These are phyloP conservation scores for Orbilia brochopaga DNA, from an alignment of 2,329 filamentous ascomycete genomes.

Conservation along the genomic window DNA sequence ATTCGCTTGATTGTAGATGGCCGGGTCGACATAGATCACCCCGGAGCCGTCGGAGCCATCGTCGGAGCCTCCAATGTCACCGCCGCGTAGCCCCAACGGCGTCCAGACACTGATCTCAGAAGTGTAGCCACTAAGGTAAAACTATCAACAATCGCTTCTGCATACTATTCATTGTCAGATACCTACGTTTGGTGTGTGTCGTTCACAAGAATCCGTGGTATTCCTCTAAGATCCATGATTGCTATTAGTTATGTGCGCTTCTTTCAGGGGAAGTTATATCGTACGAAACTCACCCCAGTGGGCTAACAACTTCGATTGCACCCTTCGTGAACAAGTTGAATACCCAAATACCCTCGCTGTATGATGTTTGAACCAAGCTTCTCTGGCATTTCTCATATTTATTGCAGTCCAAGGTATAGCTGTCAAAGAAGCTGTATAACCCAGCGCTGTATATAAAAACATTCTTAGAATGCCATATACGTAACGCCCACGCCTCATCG, in stretches of 20 bases:
- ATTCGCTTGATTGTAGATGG: background rate
- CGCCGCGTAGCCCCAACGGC: background rate
- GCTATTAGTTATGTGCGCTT: no score
- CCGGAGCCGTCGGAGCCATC: background rate
- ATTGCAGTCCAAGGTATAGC: conserved; percentile 69
- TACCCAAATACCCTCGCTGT: conserved; percentile 2
- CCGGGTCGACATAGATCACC: background rate
- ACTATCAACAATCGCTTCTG: background rate
- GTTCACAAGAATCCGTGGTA: background rate
- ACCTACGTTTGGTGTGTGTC: background rate
- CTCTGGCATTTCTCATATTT: conserved; percentile 17
- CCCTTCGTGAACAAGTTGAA: conserved; percentile 18
- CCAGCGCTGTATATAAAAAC: conserved; percentile 52
- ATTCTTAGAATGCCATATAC: conserved; percentile 52
- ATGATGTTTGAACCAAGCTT: conserved; percentile 1
- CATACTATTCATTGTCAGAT: background rate
- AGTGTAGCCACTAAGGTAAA: background rate
- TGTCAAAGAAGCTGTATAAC: conserved; percentile 56
- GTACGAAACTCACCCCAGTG: conserved; percentile 4
- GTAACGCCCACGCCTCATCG: conserved; percentile 57
- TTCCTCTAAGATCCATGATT: no score
- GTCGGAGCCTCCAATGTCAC: background rate
- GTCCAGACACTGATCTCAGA: conserved; percentile 4
- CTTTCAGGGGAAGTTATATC: background rate
- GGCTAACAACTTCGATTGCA: conserved; percentile 1